These are phyloP conservation scores for Malassezia equina DNA, from an alignment of 1,284 basidiomycete genomes.

Conservation along the genomic window DNA sequence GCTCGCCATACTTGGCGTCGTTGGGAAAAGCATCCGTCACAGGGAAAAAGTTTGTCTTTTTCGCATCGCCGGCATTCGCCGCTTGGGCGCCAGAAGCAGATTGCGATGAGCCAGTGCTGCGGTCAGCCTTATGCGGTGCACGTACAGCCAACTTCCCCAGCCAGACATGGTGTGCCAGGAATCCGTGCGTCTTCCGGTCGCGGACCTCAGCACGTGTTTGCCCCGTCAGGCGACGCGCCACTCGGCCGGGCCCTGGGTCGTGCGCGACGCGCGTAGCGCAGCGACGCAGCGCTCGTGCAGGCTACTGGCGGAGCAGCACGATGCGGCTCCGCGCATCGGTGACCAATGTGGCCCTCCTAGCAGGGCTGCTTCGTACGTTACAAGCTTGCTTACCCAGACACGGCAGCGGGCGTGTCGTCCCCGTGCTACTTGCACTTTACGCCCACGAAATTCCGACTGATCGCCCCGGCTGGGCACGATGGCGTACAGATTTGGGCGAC, in stretches of 20 bases:
- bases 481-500: slow-evolving; percentile 46
- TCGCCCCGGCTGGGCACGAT: slow-evolving; percentile 11
- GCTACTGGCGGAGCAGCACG: too few relatives aligned
- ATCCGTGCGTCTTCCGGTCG: neutral
- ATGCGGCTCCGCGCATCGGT: slow-evolving; percentile 16
- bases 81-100: slow-evolving; percentile 1
- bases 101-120: slow-evolving; percentile 17
- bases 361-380: slow-evolving; percentile 11
- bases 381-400: neutral
- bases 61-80: slow-evolving; percentile 15
- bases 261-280: neutral
- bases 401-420: slow-evolving; percentile 3
- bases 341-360: slow-evolving; percentile 4
- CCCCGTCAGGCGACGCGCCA: neutral
- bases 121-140: neutral
- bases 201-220: neutral
- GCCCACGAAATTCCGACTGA: slow-evolving; percentile 7
- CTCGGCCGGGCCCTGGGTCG: neutral
- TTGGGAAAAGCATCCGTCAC: slow-evolving; percentile 36
- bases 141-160: slow-evolving; percentile 45
- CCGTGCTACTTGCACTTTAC: slow-evolving; percentile 12
- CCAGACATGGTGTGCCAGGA: slow-evolving; percentile 28
- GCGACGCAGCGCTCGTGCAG: neutral
- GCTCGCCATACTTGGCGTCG: slow-evolving; percentile 58
- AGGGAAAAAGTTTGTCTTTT: slow-evolving; percentile 35